Percentiles rank a stretch among this genome's conserved stretches.
Conservation (phyloP, 1,284 basidiomycete genomes). For the Austropuccinia psidii region DNA sequence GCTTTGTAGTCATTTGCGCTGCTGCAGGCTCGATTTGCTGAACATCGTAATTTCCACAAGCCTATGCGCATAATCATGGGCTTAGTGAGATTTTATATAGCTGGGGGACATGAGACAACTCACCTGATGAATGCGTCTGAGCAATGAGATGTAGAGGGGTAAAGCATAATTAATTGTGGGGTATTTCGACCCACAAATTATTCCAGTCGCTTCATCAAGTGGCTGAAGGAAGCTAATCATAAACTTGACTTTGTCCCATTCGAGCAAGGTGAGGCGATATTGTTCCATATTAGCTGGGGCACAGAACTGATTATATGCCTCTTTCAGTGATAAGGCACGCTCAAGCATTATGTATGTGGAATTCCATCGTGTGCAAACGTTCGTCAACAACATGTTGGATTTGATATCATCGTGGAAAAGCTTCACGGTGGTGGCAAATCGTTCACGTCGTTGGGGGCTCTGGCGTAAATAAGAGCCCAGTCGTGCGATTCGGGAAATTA, state of each 20-base stretch:
- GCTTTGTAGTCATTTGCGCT: not conserved
- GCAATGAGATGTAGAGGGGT: not conserved
- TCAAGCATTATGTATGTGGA: not conserved
- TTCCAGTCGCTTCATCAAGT: not conserved
- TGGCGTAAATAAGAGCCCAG: not conserved
- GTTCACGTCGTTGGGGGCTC: not conserved
- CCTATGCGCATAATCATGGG: not conserved
- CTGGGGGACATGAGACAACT: not conserved
- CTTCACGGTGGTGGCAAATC: not conserved
- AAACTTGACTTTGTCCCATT: not conserved
- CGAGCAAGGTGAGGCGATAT: not conserved
- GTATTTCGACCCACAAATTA: conserved; percentile 3
- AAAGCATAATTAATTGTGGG: not conserved
- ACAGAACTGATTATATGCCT: not conserved
- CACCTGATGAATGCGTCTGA: not conserved
- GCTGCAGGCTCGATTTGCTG: not conserved
- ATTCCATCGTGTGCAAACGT: not conserved
- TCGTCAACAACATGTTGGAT: not conserved
- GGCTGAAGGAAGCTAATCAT: not conserved
- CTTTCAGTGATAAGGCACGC: not conserved
- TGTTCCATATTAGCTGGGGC: not conserved
- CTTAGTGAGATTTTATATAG: not conserved
- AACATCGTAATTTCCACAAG: not conserved
- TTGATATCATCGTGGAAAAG: not conserved
- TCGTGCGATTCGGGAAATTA: not conserved